Evolutionary conservation across 108 stramenopile species (phyloP), one percentile per base, ranked within the genome.

Genomic region (Nitzschia putrida): DNA sequence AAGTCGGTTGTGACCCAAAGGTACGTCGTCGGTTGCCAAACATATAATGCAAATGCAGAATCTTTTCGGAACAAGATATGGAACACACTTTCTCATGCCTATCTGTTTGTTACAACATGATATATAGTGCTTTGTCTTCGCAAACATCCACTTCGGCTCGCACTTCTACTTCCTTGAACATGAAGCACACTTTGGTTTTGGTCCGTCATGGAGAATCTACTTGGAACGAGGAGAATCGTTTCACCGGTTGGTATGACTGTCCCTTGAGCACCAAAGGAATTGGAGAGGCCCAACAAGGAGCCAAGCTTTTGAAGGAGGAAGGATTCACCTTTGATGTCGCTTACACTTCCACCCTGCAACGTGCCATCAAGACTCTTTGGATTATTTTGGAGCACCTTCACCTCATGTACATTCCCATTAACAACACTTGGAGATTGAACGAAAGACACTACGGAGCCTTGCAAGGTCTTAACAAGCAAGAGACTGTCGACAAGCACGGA

Each of bases 141-240:
- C 29, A 34, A 34, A 34, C 29, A 34, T 34, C 29, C 29, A 34
- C 29, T 34, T 34, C 29, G 29, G 29, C 29, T 34, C 29, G 29
- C 29, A 4, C 47, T 49, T 18, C 47, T 6, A 56, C 67, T 50
- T 68, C 54, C 55, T 68, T 73, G 72, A 22, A 64, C 18, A 76
- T 76, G 74, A 75, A 74, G 42, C 57, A 83, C 61, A 85, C 85
- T 10, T 73, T 91, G 45, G 85, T 91, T 20, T 82, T 95, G 24
- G 81, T 95, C 16, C 81, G 98, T 61, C 98, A 99, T 80, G 97
- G 98, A 51, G 96, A 99, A 86, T 97, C 95, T 11, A 95, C 91
- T 38, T 99, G 97, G 97, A 99, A 99, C 68, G 77, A 83, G 50
- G 78, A 86, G 53, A 92, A 94, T 77, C 55, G 69, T 47, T 96